A percentile compares a stretch with the other conserved stretches of the same genome.
These are phyloP conservation scores for Cladosporium sp. DNA, from an alignment of 2,329 filamentous ascomycete species.

Conservation along the genomic window DNA sequence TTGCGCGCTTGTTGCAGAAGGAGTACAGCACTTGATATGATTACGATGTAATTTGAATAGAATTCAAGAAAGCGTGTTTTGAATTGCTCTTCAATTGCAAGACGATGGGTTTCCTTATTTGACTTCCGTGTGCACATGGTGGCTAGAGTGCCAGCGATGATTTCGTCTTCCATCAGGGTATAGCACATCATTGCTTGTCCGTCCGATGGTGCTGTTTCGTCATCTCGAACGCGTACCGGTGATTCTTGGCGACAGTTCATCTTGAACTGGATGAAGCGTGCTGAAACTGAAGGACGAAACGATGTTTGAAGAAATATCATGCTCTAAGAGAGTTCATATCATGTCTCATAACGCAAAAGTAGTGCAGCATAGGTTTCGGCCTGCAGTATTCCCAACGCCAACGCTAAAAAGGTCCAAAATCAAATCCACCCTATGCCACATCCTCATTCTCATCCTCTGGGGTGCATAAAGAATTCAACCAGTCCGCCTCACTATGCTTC, in stretches of 20 bases:
- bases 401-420: not conserved
- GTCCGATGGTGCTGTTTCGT: too few species aligned
- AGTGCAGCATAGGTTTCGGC: not conserved
- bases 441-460: too few species aligned
- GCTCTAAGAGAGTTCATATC: not conserved
- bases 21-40: slow-evolving; percentile 56
- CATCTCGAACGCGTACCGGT: too few species aligned
- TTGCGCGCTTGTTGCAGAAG: slow-evolving; percentile 70
- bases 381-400: not conserved
- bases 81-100: not conserved
- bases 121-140: too few species aligned
- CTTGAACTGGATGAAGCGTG: too few species aligned
- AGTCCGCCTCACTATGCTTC: not conserved
- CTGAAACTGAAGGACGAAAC: too few species aligned
- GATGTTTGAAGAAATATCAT: not conserved
- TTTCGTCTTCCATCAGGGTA: too few species aligned
- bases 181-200: too few species aligned
- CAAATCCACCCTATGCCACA: not conserved
- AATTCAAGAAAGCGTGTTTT: not conserved
- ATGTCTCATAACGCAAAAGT: not conserved
- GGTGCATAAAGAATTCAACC: not conserved
- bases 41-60: not conserved
- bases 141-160: too few species aligned
- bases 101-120: too few species aligned
- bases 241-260: too few species aligned